Base-by-base conservation (phyloP, 2,329 filamentous ascomycete species). In the Lanzia echinophila region DNA sequence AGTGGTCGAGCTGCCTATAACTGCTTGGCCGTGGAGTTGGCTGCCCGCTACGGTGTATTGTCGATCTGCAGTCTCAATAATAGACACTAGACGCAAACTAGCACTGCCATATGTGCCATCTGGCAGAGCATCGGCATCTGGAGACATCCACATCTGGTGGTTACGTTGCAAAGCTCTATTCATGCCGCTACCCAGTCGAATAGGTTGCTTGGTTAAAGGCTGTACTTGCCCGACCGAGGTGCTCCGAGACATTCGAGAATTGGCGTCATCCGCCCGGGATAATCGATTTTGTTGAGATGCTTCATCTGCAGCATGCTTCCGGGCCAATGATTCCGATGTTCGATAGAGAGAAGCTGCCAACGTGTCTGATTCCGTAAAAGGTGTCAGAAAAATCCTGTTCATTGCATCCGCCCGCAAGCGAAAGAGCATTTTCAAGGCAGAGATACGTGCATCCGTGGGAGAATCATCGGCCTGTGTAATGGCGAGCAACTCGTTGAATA, bases 381-480 rank as follows among this genome's bases (percentile, higher is more conserved):
- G 72, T 7, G 83, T 83, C 50, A 96, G 74, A 55, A 86, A 89
- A 3, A 96, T 79, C 43, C 84, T 80, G 60, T 91, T 82, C 10
- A 86, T 82, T 67, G 87, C 89, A 69, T 96, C 90, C 20, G 90
- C 89, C 55, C 91, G 82, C 31, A 96, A 73, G 42, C 91, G 83
- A 67, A 95, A 92, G 2, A 96, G 73, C 42, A 92, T 71, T 63
- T 88, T 90, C 75, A 91, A 81, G 2, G 86, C 84, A 12, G 83
- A 84, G 24, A 94, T 72, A 6, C 88, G 84, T 49, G 87, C 84
- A 69, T 88, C 84, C 6, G 78, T 73, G 56, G 87, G 85, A 57
- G 79, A 82, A 32, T 76, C 73, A 28, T 74, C 75, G 15, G 79
- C 79, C 59, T 77, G 78, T 6, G 79, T 82, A 60, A 90, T 82